These are phyloP conservation scores for Vanrija pseudolonga DNA, from an alignment of 1,284 basidiomycete species.

Conservation along the genomic window DNA sequence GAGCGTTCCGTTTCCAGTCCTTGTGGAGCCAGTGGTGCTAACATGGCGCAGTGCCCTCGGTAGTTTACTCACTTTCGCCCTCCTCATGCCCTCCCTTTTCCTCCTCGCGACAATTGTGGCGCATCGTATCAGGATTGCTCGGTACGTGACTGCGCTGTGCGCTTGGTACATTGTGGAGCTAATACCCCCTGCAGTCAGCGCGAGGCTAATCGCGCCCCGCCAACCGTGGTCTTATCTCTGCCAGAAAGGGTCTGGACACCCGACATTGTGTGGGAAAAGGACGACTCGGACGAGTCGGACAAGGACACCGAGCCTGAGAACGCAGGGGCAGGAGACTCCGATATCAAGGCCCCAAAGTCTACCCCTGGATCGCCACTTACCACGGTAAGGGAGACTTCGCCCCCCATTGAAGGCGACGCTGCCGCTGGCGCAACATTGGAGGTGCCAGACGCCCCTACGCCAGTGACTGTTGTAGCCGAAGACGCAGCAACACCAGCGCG, in stretches of 20 bases:
- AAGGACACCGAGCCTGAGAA: conserved; percentile 9
- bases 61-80: conserved; percentile 42
- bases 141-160: neutral
- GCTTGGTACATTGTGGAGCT: neutral
- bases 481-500: neutral
- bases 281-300: conserved; percentile 30
- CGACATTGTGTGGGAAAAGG: conserved; percentile 50
- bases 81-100: conserved; percentile 46
- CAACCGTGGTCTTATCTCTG: conserved; percentile 44
- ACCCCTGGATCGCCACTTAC: conserved; percentile 2
- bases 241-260: conserved; percentile 49
- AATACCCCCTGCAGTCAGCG: conserved; percentile 34
- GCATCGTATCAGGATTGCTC: conserved; percentile 30
- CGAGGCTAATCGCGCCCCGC: conserved; percentile 47
- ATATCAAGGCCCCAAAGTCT: neutral
- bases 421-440: no score
- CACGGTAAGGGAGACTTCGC: neutral
- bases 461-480: neutral
- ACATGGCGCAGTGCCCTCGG: conserved; percentile 34
- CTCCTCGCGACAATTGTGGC: conserved; percentile 42
- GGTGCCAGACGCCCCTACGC: neutral
- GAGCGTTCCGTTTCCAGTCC: no score
- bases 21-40: neutral
- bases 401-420: neutral
- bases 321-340: neutral